Evolutionary conservation across 352 stramenopile species (phyloP), one percentile per base, ranked within the genome.

Genomic region (Hyaloperonospora brassicae): DNA sequence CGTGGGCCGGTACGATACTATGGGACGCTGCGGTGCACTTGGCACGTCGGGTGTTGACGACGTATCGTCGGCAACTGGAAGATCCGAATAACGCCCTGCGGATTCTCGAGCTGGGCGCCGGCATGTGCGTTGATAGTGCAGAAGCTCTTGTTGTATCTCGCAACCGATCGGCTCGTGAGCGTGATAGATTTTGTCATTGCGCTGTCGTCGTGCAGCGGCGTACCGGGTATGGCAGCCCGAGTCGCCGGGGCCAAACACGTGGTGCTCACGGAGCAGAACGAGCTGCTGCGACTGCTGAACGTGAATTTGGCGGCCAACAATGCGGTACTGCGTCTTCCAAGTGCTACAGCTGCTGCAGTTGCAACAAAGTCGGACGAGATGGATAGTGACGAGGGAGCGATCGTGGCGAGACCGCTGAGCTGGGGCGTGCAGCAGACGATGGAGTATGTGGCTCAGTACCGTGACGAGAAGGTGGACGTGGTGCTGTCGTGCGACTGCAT

Each of bases 401-500:
- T 93, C 55, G 66, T 75, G 17, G 78, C 72, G 12, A 67, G 75
- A 11, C 53, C 64, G 17, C 41, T 93, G 57, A 87, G 66, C 52
- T 97, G 91, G 91, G 92, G 86, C 23, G 57, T 76, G n/a, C 59
- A 76, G 13, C 76, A 87, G 50, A 83, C 90, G 13, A 50, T 57
- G 8, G 53, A 70, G 34, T 89, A 96, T 51, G 59, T 93, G 30
- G 53, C 71, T 8, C 45, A 72, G 36, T 70, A 76, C 52, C 46
- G 52, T 0, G 50, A 70, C 22, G 77, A 87, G 38, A 61, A 65
- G 17, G 86, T 97, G 61, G 89, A 97, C 52, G 69, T 97, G 38
- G 85, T 97, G 45, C 64, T 98, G 5, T 95, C 93, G 47, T 98
- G 90, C 60, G 93, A 98, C 70, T 97, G 90, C 72, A 88, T 98